Base-by-base conservation (phyloP, 441 rosid genomes). In the Gossypium laxum region DNA sequence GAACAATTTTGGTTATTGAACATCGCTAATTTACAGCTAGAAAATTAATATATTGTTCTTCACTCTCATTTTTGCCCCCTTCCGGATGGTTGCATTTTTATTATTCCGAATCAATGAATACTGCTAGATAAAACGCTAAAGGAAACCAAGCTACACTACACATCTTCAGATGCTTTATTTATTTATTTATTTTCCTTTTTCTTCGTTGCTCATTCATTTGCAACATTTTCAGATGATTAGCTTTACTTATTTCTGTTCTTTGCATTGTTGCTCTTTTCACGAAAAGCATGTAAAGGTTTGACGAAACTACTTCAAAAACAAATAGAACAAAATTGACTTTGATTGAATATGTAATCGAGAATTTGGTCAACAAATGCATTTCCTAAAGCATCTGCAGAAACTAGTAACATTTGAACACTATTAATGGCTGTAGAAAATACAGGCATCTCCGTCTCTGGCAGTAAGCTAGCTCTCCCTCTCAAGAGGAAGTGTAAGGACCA, bases 1-100 rank as follows among this genome's bases (percentile, higher is more conserved):
- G 38, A 66, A 66, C 57, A 14, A 47, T 66, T 48, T 47, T 47
- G 70, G 57, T 45, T 64, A 5, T 43, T 62, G 11, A 41, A 19
- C 69, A 12, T 64, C 34, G 47, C 70, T 22, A 34, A 47, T 47
- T 47, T 41, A 15, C 59, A 6, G 70, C 43, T 24, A 26, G 57
- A 66, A 38, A 24, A 26, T 47, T 66, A 32, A 52, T 48, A 32
- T 24, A 57, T 19, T 43, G 19, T 47, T 66, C 38, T 32, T 47
- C 7, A 14, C 21, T 0, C 0, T 24, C 3, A 24, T 22, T 14
- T 45, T 8, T 51, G 14, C 10, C 30, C 15, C 0, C 32, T 32
- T 15, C 0, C 3, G 14, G 47, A 62, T 41, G 5, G 24, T 4
- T 62, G 26, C 24, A 34, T 34, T 62, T 17, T 8, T 17, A 7